Evolutionary conservation across 805 yeast genomes (phyloP), one percentile per base, ranked within the genome.

Genomic region (Candida tallmaniae): DNA sequence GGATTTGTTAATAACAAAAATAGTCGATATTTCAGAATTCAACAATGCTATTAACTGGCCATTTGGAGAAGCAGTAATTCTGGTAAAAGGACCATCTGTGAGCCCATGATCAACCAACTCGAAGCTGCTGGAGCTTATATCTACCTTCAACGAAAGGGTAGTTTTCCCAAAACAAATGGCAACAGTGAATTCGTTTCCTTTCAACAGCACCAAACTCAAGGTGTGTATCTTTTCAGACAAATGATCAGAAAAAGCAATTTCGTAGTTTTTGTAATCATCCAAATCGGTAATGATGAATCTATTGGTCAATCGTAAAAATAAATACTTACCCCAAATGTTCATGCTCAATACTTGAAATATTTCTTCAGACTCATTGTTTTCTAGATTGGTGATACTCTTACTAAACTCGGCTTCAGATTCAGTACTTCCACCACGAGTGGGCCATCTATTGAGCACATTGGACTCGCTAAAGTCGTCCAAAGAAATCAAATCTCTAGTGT

Each of bases 41-140:
- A 65, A 49, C 51, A 78, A 22, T 1, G 83, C 74, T 4, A 83
- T 59, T 35, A 79, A 64, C n/a, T 68, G 67, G 2, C 72, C 68
- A 46, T 74, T 77, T 2, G 84, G 79, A 1, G 86, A 73, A 0
- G 62, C 56, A 0, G 66, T 44, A 6, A 77, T 49, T 4, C 44
- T 46, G 2, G 56, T 36, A 39, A 74, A 74, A 1, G 78, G 76
- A 0, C 78, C 80, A 36, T 69, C 74, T 3, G 73, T 64, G 17
- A 71, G 46, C 4, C 39, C 51, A 38, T 58, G 65, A 45, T 70
- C 73, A 16, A 44, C 43, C 9, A 64, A 32, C 22, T 60, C 66
- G 37, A 43, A 56, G 5, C 45, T 41, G 4, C 29, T 27, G 10
- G 50, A 39, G 5, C 23, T 36, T 3, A 58, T 29, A 37, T 60